Percentiles rank a stretch among this genome's conserved stretches.
phyloP scores from a whole-genome alignment of 2,329 filamentous ascomycete species.

The Nemania diffusa region DNA sequence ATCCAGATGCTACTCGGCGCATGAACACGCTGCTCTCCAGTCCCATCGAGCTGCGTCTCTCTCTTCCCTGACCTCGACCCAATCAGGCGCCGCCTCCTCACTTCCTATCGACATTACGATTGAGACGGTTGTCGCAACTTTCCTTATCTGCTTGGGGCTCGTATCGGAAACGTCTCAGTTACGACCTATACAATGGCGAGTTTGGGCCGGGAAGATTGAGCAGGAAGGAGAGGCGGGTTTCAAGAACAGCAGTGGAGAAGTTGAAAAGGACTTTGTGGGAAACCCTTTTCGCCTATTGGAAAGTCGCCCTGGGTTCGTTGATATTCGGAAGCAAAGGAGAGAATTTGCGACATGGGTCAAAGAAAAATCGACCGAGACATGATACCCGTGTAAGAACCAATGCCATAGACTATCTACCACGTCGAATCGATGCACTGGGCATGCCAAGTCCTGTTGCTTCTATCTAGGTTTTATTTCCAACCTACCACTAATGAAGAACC shows the following conservation, averaged over 20 bases:
- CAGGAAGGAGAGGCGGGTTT: constrained; percentile 73
- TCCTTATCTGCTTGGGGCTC: constrained; percentile 84
- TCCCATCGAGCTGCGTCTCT: constrained; percentile 63
- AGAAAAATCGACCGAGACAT: constrained; percentile 41
- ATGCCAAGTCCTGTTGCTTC: background rate
- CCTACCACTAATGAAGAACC: background rate
- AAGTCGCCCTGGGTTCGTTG: constrained; percentile 83
- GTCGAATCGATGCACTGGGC: background rate
- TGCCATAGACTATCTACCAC: background rate
- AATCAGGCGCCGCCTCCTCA: constrained; percentile 55
- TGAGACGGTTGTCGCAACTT: constrained; percentile 83
- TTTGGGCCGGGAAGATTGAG: constrained; percentile 87
- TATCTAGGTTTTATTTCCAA: background rate
- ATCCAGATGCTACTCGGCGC: constrained; percentile 90
- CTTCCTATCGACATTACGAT: constrained; percentile 88
- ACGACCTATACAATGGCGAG: constrained; percentile 84
- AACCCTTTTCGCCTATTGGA: constrained; percentile 86
- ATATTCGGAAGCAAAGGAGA: constrained; percentile 82
- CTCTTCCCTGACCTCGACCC: constrained; percentile 56
- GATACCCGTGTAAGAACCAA: background rate
- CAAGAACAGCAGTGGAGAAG: constrained; percentile 67
- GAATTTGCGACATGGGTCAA: constrained; percentile 83
- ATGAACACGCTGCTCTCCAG: constrained; percentile 85
- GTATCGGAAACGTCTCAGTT: constrained; percentile 81
- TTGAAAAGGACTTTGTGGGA: constrained; percentile 75